Evolutionary conservation across 495 filamentous ascomycete species (phyloP).

Genomic region (Lasiosphaeria ovina): DNA sequence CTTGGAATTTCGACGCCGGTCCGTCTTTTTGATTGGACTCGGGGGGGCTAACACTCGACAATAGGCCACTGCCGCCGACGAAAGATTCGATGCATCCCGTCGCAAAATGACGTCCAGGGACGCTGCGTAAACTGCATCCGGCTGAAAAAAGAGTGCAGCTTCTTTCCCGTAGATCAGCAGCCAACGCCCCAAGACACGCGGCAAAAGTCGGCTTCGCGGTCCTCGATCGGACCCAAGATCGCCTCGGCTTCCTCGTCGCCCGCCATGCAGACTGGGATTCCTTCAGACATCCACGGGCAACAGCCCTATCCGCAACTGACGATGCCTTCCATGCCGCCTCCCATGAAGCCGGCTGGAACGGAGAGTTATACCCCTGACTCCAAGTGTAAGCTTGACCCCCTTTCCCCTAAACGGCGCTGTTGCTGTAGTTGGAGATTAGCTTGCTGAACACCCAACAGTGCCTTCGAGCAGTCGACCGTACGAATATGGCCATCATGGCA

Average conservation of each 20-base stretch:
- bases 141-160: conserved; percentile 93
- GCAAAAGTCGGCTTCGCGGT: conserved; percentile 38
- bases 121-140: conserved; percentile 96
- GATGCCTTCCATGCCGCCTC: conserved; percentile 50
- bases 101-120: conserved; percentile 72
- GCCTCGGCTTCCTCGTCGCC: conserved; percentile 52
- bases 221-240: conserved; percentile 39
- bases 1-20: conserved; percentile 3
- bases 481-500: conserved; percentile 39
- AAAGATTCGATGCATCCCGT: conserved; percentile 90
- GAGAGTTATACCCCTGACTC: conserved; percentile 38
- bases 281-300: conserved; percentile 42
- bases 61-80: conserved; percentile 89
- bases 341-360: conserved; percentile 39
- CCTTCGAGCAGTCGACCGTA: conserved; percentile 34
- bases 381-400: conserved; percentile 38
- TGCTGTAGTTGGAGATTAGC: neutral
- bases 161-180: conserved; percentile 87
- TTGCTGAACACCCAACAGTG: conserved; percentile 38
- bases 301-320: conserved; percentile 45
- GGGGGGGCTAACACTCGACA: conserved; percentile 15
- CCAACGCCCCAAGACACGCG: conserved; percentile 47
- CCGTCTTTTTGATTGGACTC: neutral
- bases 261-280: conserved; percentile 42
- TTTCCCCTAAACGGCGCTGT: neutral